Evolutionary conservation across 768 basidiomycete genomes (phyloP).

Genomic region (Auriscalpium vulgare): DNA sequence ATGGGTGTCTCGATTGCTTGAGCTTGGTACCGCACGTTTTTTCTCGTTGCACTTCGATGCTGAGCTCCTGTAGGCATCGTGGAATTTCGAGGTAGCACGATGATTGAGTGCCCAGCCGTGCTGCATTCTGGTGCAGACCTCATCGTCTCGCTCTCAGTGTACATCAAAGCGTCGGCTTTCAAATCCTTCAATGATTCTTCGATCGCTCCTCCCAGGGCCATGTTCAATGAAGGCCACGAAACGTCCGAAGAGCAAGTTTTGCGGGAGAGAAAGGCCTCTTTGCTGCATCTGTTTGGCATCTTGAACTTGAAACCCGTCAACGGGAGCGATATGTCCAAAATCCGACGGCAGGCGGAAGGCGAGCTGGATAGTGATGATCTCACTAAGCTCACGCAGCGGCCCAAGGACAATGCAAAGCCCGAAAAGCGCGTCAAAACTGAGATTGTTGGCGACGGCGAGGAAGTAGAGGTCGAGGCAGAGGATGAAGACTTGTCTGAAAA

Average conservation of each 20-base stretch:
- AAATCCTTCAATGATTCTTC: constrained; percentile 32
- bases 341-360: constrained; percentile 16
- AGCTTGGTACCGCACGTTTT: constrained; percentile 41
- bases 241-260: constrained; percentile 73
- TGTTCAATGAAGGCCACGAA: constrained; percentile 75
- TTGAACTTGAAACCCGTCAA: constrained; percentile 56
- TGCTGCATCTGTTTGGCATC: constrained; percentile 65
- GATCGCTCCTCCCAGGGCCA: constrained; percentile 25
- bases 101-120: constrained; percentile 69
- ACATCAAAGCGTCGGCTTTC: constrained; percentile 65
- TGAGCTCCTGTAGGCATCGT: constrained; percentile 40
- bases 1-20: constrained; percentile 71
- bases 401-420: constrained; percentile 18
- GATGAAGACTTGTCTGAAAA: constrained; percentile 75
- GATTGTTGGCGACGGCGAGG: constrained; percentile 74
- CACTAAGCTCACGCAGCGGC: constrained; percentile 31
- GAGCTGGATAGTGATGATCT: constrained; percentile 32
- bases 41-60: constrained; percentile 1
- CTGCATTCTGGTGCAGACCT: constrained; percentile 72
- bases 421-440: constrained; percentile 39
- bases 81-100: constrained; percentile 57
- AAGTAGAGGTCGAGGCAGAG: constrained; percentile 73
- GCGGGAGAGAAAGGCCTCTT: constrained; percentile 69
- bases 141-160: constrained; percentile 68
- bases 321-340: constrained; percentile 15